Base-by-base conservation (phyloP, 202 grass and related monocot species). In the Carex sylvatica region DNA sequence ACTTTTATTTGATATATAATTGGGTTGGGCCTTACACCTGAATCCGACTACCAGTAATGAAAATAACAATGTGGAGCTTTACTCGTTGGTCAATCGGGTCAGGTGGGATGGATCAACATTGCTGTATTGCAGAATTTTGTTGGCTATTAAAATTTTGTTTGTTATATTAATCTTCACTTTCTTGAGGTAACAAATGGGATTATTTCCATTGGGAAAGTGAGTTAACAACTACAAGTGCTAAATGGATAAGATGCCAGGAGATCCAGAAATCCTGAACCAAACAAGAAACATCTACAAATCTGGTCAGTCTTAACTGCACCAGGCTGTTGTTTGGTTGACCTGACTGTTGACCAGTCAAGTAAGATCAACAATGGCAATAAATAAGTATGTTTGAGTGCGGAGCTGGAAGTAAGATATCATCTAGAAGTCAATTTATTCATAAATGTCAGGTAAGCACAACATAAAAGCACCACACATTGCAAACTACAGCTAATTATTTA, bases 1-100 rank as follows among this genome's bases (percentile, higher is more conserved):
- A 40, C 18, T 80, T 31, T 63, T 42, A 38, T 12, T n/a, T 52
- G 24, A 61, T 53, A 86, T 74, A 85, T 2, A 70, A 40, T 68
- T 44, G 44, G 23, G 15, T 63, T 56, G 51, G 36, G 7, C n/a
- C 72, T 76, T 14, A 33, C 44, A 7, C 49, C 13, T 15, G 22
- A 74, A 74, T 52, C 46, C n/a, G 0, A 46, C 38, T 47, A 23
- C 68, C 8, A 47, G 10, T 23, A 71, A 46, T 46, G 36, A 71
- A 71, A 46, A 22, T 70, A 75, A n/a, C 59, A 61, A 35, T 1
- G 0, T 22, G 74, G 15, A 36, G 1, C 16, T 74, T 16, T 16
- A 53, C 47, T 31, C 36, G 49, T 77, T 19, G 16, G 15, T 53
- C 2, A 36, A 77, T 53, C 14, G 11, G 73, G 5, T 77, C 3